Evolutionary conservation across 768 basidiomycete species (phyloP).

Genomic region (Phylloporus sp.): DNA sequence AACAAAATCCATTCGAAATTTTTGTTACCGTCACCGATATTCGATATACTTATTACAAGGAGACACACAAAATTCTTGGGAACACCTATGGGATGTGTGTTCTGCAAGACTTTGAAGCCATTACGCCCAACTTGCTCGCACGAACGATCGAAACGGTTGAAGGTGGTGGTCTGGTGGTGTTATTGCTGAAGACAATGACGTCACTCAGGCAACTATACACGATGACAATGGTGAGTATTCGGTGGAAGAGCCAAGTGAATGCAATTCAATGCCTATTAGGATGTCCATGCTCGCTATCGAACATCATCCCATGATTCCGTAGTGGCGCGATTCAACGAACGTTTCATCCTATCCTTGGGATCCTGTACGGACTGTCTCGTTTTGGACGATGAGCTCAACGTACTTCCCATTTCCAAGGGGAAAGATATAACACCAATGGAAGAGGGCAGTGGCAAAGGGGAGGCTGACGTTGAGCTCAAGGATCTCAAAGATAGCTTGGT

Average conservation of each 20-base stretch:
- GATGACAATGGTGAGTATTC: slow-evolving; percentile 67
- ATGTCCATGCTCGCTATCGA: slow-evolving; percentile 92
- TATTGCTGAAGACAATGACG: slow-evolving; percentile 93
- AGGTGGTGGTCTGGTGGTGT: slow-evolving; percentile 85
- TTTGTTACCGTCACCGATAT: slow-evolving; percentile 99
- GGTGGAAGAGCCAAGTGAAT: not conserved
- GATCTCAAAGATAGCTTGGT: slow-evolving; percentile 74
- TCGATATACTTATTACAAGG: slow-evolving; percentile 98
- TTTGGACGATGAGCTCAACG: slow-evolving; percentile 96
- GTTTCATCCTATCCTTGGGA: slow-evolving; percentile 95
- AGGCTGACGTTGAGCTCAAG: slow-evolving; percentile 62
- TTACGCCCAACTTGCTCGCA: slow-evolving; percentile 95
- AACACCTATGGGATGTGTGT: slow-evolving; percentile 98
- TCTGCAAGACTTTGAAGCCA: slow-evolving; percentile 95
- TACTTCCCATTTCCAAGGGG: slow-evolving; percentile 90
- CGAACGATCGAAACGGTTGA: slow-evolving; percentile 98
- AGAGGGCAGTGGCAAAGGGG: slow-evolving; percentile 45
- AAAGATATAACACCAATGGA: slow-evolving; percentile 82
- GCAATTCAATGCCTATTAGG: slow-evolving; percentile 45
- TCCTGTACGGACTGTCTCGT: slow-evolving; percentile 91
- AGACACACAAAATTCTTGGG: slow-evolving; percentile 93
- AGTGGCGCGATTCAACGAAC: slow-evolving; percentile 95
- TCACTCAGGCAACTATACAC: slow-evolving; percentile 88
- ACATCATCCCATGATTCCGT: slow-evolving; percentile 88
- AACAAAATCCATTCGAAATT: slow-evolving; percentile 96